Evolutionary conservation across 164 flowering plant species (phyloP), one percentile per base, ranked within the genome.

Genomic region (Nelumbo lutea): DNA sequence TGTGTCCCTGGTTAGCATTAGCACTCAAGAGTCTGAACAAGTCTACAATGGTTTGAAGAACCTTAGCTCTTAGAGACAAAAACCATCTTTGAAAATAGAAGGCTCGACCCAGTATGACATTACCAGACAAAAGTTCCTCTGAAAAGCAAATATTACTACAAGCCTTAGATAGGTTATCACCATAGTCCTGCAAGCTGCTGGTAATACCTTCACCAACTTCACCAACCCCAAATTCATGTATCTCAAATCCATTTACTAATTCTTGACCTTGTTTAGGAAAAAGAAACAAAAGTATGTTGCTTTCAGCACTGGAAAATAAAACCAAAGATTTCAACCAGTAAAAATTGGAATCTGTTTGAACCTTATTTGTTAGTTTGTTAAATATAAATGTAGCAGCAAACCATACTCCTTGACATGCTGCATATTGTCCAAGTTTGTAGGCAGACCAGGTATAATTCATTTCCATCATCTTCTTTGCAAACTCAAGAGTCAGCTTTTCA

Each of bases 71-170:
- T 46, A 89, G 75, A 41, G 76, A 74, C 77, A 90, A 57, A 73
- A 91, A 88, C 98, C 96, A 88, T 74, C 77, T 85, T 61, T 90
- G 97, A 66, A 93, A 93, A 72, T 74, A 69, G 73, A 84, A 82
- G 6, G 71, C 57, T 65, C 66, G 72, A 59, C 69, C 72, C 9
- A 70, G 68, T 64, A 72, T 48, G 56, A 15, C 62, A 70, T 65
- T 70, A 62, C 73, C 61, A 44, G 60, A 77, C 66, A 89, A 77
- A 5, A 65, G 62, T 73, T 80, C 73, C 68, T 48, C 69, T 43
- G 85, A 80, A 68, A 79, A 79, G 59, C 64, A 59, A 72, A 84
- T 45, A 65, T 62, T 68, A 56, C 56, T 61, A 70, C 61, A 69
- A 55, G 82, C 80, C 27, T 40, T 71, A 50, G 64, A 57, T 59